A percentile compares a stretch with the other conserved stretches of the same genome.
phyloP scores from a whole-genome alignment of 2,329 filamentous ascomycete genomes.

The Aureobasidium mangrovei region DNA sequence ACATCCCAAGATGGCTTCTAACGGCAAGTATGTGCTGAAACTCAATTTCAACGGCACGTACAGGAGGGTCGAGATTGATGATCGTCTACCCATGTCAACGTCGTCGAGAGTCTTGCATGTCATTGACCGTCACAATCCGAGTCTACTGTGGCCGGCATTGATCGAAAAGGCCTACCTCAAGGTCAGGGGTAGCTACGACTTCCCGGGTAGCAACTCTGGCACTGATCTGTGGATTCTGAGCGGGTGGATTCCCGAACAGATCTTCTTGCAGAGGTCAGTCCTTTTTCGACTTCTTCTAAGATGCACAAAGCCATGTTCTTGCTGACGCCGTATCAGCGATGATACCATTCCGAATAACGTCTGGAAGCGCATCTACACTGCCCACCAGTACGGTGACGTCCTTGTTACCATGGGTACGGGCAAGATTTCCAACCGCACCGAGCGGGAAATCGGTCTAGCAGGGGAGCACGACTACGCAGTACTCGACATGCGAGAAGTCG shows the following conservation, averaged over 20 bases:
- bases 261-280: slow-evolving; percentile 71
- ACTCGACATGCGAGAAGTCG: slow-evolving; percentile 62
- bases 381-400: slow-evolving; percentile 70
- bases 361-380: slow-evolving; percentile 67
- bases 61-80: slow-evolving; percentile 79
- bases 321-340: slow-evolving; percentile 44
- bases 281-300: background rate
- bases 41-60: slow-evolving; percentile 94
- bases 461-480: slow-evolving; percentile 93
- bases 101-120: slow-evolving; percentile 74
- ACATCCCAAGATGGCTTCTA: slow-evolving; percentile 57
- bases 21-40: slow-evolving; percentile 84
- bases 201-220: slow-evolving; percentile 92
- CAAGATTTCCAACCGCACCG: slow-evolving; percentile 65
- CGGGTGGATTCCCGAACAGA: slow-evolving; percentile 93
- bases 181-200: slow-evolving; percentile 90
- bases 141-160: slow-evolving; percentile 82
- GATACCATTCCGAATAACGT: slow-evolving; percentile 67
- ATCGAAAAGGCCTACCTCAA: slow-evolving; percentile 96
- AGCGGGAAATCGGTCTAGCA: slow-evolving; percentile 71
- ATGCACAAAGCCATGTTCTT: background rate
- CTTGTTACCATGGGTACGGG: slow-evolving; percentile 88
- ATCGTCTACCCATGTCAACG: slow-evolving; percentile 70
- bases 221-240: slow-evolving; percentile 89
- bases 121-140: slow-evolving; percentile 71